A percentile compares a stretch with the other conserved stretches of the same genome.
These are phyloP conservation scores for Thermochaetoides dissita DNA, from an alignment of 2,329 filamentous ascomycete species.

Conservation along the genomic window DNA sequence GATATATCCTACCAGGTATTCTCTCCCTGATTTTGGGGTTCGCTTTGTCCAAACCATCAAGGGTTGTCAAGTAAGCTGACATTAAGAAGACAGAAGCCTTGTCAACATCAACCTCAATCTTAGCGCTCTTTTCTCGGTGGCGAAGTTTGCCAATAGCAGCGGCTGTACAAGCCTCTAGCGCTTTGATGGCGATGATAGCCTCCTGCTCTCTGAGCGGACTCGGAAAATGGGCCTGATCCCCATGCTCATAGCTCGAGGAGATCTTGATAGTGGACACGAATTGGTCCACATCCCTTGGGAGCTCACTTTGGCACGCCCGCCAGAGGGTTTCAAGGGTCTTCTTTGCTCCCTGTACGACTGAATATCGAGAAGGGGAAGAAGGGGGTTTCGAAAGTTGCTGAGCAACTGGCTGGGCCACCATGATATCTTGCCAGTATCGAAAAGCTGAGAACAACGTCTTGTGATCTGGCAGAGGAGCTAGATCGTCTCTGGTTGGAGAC, in stretches of 20 bases:
- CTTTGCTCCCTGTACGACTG: not conserved
- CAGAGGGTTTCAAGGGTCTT: slow-evolving; percentile 12
- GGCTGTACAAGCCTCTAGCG: slow-evolving; percentile 44
- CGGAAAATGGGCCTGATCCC: slow-evolving; percentile 24
- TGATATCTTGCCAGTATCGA: slow-evolving; percentile 7
- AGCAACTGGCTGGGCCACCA: not conserved
- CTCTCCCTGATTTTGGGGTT: slow-evolving; percentile 32
- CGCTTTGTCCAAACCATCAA: slow-evolving; percentile 36
- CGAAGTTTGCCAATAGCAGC: slow-evolving; percentile 44
- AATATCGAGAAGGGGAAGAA: not conserved
- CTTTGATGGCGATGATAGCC: slow-evolving; percentile 36
- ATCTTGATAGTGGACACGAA: slow-evolving; percentile 20
- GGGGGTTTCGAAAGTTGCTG: not conserved
- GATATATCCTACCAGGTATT: slow-evolving; percentile 15
- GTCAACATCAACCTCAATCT: slow-evolving; percentile 37
- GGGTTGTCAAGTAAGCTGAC: slow-evolving; percentile 42
- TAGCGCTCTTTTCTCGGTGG: slow-evolving; percentile 27
- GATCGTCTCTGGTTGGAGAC: not conserved
- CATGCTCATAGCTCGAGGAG: slow-evolving; percentile 16
- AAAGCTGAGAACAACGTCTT: slow-evolving; percentile 6
- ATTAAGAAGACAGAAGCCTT: slow-evolving; percentile 41
- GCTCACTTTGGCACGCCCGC: slow-evolving; percentile 18
- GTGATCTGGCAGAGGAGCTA: not conserved
- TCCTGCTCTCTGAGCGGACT: slow-evolving; percentile 29
- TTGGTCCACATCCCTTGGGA: slow-evolving; percentile 20